phyloP scores from a whole-genome alignment of 768 basidiomycete species.

The Termitomyces eurrhizus region DNA sequence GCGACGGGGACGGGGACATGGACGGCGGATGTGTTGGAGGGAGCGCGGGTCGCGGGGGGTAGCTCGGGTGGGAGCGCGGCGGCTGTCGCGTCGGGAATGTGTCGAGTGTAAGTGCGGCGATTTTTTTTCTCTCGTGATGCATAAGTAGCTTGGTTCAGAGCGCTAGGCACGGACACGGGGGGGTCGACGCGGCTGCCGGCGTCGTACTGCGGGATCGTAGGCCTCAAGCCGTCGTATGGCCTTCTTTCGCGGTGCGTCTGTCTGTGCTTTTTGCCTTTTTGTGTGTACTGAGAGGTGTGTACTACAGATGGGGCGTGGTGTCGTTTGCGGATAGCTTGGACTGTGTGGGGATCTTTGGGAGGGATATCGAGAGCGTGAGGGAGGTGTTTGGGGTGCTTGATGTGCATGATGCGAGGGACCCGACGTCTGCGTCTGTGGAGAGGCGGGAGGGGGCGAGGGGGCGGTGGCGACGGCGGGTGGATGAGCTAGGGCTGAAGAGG shows the following conservation, averaged over 20 bases:
- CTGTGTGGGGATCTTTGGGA: constrained; percentile 82
- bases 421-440: constrained; percentile 57
- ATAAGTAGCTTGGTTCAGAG: constrained; percentile 40
- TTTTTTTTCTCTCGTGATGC: no score
- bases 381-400: constrained; percentile 65
- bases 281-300: not conserved
- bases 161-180: constrained; percentile 92
- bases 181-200: constrained; percentile 93
- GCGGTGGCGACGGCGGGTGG: constrained; percentile 14
- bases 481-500: constrained; percentile 3
- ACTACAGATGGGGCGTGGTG: constrained; percentile 77
- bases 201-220: constrained; percentile 88
- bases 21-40: not conserved
- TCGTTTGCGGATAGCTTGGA: constrained; percentile 95
- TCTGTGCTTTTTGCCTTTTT: no score
- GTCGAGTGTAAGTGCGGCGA: constrained; percentile 63
- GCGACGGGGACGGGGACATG: not conserved
- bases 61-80: constrained; percentile 96
- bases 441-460: constrained; percentile 25
- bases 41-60: constrained; percentile 72
- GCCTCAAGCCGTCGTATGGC: constrained; percentile 94
- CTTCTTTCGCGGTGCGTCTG: constrained; percentile 72
- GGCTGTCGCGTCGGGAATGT: constrained; percentile 82
- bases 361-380: constrained; percentile 42
- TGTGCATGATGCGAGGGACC: constrained; percentile 65